These are phyloP conservation scores for Penicillium sp. DNA, from an alignment of 2,329 filamentous ascomycete species.

Conservation along the genomic window DNA sequence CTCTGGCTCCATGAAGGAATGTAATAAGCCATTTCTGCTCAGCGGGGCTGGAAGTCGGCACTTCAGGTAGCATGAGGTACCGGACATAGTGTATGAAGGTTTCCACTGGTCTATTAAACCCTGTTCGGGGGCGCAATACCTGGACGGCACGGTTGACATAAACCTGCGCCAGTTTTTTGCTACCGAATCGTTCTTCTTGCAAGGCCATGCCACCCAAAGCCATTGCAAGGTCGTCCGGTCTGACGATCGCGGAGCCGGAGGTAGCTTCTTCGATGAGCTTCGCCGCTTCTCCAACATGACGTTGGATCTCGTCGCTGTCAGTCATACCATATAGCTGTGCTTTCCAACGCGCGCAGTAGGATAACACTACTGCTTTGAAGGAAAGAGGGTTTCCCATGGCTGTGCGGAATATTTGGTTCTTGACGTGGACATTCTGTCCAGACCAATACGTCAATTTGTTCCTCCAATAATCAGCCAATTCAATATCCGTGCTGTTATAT, in stretches of 20 bases:
- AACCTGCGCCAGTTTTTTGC: conserved; percentile 25
- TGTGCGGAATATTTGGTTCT: conserved; percentile 36
- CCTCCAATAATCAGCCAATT: conserved; percentile 39
- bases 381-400: conserved; percentile 36
- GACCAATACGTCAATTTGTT: conserved; percentile 44
- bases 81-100: conserved; percentile 39
- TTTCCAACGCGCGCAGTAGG: conserved; percentile 42
- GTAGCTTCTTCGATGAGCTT: conserved; percentile 32
- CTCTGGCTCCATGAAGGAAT: conserved; percentile 39
- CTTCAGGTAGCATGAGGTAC: conserved; percentile 30
- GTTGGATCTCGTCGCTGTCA: conserved; percentile 27
- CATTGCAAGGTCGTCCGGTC: conserved; percentile 34
- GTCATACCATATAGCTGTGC: conserved; percentile 26
- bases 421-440: conserved; percentile 41
- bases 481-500: conserved; percentile 29
- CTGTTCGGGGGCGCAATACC: conserved; percentile 32
- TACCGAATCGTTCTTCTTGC: conserved; percentile 42
- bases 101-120: conserved; percentile 25
- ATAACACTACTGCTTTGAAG: conserved; percentile 40
- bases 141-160: conserved; percentile 36
- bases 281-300: conserved; percentile 29
- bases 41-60: conserved; percentile 12
- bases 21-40: conserved; percentile 32
- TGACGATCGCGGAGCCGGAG: conserved; percentile 20
- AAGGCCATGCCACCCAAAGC: conserved; percentile 39